Conservation (phyloP, 1,139 yeast species). For the Hyphopichia buzzinii region DNA sequence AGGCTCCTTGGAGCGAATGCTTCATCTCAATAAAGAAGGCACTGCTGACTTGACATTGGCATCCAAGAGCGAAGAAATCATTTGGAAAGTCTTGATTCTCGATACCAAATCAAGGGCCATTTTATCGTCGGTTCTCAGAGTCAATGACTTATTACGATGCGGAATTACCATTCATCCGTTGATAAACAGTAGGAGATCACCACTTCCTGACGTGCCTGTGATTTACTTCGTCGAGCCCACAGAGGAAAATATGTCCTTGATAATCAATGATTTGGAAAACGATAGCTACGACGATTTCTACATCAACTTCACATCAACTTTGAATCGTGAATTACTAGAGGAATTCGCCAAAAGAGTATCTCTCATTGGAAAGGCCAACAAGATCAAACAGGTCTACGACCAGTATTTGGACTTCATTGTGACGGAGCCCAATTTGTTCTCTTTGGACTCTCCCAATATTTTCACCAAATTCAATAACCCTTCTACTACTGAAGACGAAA, state of each 20-base stretch:
- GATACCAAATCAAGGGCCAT: slow-evolving; percentile 81
- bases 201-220: slow-evolving; percentile 91
- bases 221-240: slow-evolving; percentile 91
- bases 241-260: slow-evolving; percentile 62
- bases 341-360: slow-evolving; percentile 86
- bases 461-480: slow-evolving; percentile 73
- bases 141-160: slow-evolving; percentile 81
- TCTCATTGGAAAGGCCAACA: slow-evolving; percentile 60
- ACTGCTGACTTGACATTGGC: slow-evolving; percentile 53
- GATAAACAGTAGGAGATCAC: slow-evolving; percentile 65
- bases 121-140: slow-evolving; percentile 84
- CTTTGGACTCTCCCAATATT: slow-evolving; percentile 65
- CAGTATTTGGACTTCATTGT: slow-evolving; percentile 90
- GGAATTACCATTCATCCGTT: slow-evolving; percentile 89
- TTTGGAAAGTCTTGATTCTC: slow-evolving; percentile 91
- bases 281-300: slow-evolving; percentile 79
- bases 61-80: slow-evolving; percentile 56
- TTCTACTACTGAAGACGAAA: slow-evolving; percentile 67
- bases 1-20: slow-evolving; percentile 74
- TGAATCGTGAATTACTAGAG: slow-evolving; percentile 77
- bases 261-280: slow-evolving; percentile 67
- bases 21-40: slow-evolving; percentile 68
- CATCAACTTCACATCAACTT: slow-evolving; percentile 80
- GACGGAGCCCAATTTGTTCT: slow-evolving; percentile 87
- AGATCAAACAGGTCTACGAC: slow-evolving; percentile 85